Percentiles rank a stretch among this genome's conserved stretches.
Conservation (phyloP, 805 yeast species). For the Saturnispora kantuleensis region DNA sequence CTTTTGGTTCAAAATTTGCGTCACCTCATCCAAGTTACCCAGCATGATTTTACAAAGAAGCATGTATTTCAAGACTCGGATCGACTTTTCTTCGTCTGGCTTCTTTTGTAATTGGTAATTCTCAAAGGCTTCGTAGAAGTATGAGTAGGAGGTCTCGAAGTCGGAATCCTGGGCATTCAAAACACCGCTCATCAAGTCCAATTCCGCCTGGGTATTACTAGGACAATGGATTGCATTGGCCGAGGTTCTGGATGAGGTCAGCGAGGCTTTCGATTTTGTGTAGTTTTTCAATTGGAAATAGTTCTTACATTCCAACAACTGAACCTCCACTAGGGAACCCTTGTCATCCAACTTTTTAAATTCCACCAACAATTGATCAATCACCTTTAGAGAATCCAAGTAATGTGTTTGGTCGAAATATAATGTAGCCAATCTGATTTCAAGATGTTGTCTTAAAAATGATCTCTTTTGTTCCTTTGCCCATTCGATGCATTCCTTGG, state of each 20-base stretch:
- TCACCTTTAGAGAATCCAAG: slow-evolving; percentile 62
- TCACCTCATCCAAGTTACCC: slow-evolving; percentile 77
- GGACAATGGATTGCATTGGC: slow-evolving; percentile 97
- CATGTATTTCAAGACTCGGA: slow-evolving; percentile 84
- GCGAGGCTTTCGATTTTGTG: slow-evolving; percentile 83
- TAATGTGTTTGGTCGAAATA: slow-evolving; percentile 56
- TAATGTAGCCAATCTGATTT: slow-evolving; percentile 70
- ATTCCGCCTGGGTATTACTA: slow-evolving; percentile 84
- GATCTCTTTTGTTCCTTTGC: slow-evolving; percentile 73
- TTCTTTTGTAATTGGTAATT: slow-evolving; percentile 48
- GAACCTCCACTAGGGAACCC: slow-evolving; percentile 90
- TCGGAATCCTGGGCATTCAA: slow-evolving; percentile 95
- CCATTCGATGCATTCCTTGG: slow-evolving; percentile 81
- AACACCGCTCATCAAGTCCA: slow-evolving; percentile 91
- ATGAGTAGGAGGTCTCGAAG: slow-evolving; percentile 90
- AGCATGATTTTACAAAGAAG: slow-evolving; percentile 88
- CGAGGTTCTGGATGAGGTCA: slow-evolving; percentile 91
- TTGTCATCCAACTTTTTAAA: slow-evolving; percentile 93
- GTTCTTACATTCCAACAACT: slow-evolving; percentile 79
- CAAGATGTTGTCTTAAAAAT: slow-evolving; percentile 80
- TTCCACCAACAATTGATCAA: slow-evolving; percentile 65
- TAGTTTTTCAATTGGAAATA: slow-evolving; percentile 86
- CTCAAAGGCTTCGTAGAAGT: slow-evolving; percentile 91
- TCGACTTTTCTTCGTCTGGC: slow-evolving; percentile 29
- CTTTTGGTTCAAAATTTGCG: slow-evolving; percentile 66